Base-by-base conservation (phyloP, 805 yeast species). In the Lachancea thermotolerans region DNA sequence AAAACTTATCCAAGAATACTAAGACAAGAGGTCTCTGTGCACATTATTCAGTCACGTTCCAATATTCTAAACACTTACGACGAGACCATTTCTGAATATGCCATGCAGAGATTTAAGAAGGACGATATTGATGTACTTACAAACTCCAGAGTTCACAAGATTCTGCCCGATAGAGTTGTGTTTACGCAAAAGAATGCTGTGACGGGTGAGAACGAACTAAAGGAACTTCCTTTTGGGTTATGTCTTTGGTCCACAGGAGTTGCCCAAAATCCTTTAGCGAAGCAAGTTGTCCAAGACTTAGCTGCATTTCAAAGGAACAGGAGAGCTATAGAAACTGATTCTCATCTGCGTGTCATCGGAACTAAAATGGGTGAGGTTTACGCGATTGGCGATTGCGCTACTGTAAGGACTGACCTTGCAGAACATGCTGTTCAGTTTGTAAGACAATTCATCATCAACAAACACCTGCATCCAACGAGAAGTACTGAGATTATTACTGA, bases 231-330 rank as follows among this genome's bases (percentile, higher is more conserved):
- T 39, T 81, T 73, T 49, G 89, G 89, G 10, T 60, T 82, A 32
- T 80, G 87, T 58, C 59, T 82, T 38, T 82, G 89, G 89, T 81
- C 87, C 1, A 82, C 89, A 0, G 89, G 89, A 49, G 85, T 82
- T 34, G 78, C 84, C 6, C 81, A 78, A 53, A 74, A 78, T 49
- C 83, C 82, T 12, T 59, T 82, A 41, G 81, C 85, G 7, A 72
- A 73, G 57, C 72, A 71, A 33, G 69, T 82, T 37, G 81, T 75
- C 38, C 63, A 69, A 16, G 61, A 69, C n/a, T 65, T 82, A 32
- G 58, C 66, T 11, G 69, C 64, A 1, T 58, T 65, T 28, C 88
- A 82, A 64, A 69, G 68, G 51, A 82, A 82, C 58, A 73, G 70
- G 54, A 75, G 84, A 53, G 89, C 88, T n/a, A 75, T 82, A 39